These are phyloP conservation scores for Eragrostis nindensis DNA, from an alignment of 176 grass and related monocot species.

Conservation along the genomic window DNA sequence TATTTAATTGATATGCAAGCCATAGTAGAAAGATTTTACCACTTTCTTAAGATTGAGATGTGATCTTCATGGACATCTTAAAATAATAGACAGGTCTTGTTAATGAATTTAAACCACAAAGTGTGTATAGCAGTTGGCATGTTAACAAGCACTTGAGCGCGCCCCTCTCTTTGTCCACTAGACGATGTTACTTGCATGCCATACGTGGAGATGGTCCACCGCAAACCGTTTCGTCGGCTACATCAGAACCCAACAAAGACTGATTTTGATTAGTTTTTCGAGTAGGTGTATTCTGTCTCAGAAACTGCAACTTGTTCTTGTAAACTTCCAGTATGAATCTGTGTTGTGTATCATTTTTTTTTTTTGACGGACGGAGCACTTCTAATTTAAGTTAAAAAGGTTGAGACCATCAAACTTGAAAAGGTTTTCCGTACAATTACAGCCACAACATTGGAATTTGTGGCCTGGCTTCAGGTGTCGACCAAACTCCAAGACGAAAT, in stretches of 20 bases:
- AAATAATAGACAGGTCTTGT: background rate
- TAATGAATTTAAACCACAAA: background rate
- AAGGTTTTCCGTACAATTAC: background rate
- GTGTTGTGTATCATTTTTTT: too few relatives aligned
- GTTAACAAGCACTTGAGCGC: background rate
- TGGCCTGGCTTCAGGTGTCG: background rate
- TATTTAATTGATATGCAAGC: background rate
- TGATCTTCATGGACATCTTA: background rate
- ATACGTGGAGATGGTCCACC: background rate
- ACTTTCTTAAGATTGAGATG: slow-evolving; percentile 23
- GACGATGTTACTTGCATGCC: too few relatives aligned
- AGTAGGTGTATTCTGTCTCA: too few relatives aligned
- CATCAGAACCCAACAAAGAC: background rate
- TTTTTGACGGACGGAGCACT: too few relatives aligned
- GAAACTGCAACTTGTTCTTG: background rate
- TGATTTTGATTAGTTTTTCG: background rate
- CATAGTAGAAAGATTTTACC: background rate
- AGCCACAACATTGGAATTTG: background rate
- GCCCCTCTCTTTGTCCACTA: background rate
- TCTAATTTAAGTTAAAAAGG: too few relatives aligned
- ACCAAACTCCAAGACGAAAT: background rate
- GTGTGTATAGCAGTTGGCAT: too few relatives aligned
- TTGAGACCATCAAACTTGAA: background rate
- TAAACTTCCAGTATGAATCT: background rate
- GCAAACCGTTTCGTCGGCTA: background rate